A percentile compares a stretch with the other conserved stretches of the same genome.
Conservation (phyloP, 768 basidiomycete species). For the Lactarius sanguifluus region DNA sequence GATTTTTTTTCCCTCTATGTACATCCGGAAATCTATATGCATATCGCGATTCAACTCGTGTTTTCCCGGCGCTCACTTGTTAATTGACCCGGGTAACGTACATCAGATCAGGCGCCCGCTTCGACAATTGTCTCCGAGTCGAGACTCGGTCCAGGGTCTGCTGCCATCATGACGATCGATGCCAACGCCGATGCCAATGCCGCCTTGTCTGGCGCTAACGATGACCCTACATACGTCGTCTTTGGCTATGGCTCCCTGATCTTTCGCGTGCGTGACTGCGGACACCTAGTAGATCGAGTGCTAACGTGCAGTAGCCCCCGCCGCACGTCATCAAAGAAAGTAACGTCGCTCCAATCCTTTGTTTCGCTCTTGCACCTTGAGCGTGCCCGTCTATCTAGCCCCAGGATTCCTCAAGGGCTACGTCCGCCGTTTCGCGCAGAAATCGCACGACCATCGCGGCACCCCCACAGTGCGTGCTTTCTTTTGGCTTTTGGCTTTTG, state of each 20-base stretch:
- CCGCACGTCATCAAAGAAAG: slow-evolving; percentile 74
- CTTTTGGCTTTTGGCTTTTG: background rate
- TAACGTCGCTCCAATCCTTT: slow-evolving; percentile 34
- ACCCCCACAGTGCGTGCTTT: slow-evolving; percentile 64
- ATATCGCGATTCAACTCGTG: slow-evolving; percentile 5
- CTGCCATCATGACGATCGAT: background rate
- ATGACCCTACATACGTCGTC: slow-evolving; percentile 54
- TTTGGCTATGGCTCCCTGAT: slow-evolving; percentile 94
- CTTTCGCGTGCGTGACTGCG: slow-evolving; percentile 63
- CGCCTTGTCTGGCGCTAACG: background rate
- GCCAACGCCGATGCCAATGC: background rate
- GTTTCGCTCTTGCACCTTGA: background rate
- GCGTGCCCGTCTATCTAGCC: slow-evolving; percentile 40
- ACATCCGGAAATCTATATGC: background rate
- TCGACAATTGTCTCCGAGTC: background rate
- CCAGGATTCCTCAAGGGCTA: slow-evolving; percentile 89
- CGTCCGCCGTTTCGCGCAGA: slow-evolving; percentile 86
- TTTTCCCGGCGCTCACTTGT: background rate
- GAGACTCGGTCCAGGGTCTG: too few species aligned
- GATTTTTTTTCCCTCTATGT: background rate
- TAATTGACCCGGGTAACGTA: background rate
- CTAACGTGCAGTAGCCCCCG: slow-evolving; percentile 56
- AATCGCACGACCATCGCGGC: slow-evolving; percentile 90
- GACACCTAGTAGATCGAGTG: background rate
- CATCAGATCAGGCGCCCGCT: background rate